Conservation (phyloP, 1,284 basidiomycete species). For the Puccinia triticina region DNA sequence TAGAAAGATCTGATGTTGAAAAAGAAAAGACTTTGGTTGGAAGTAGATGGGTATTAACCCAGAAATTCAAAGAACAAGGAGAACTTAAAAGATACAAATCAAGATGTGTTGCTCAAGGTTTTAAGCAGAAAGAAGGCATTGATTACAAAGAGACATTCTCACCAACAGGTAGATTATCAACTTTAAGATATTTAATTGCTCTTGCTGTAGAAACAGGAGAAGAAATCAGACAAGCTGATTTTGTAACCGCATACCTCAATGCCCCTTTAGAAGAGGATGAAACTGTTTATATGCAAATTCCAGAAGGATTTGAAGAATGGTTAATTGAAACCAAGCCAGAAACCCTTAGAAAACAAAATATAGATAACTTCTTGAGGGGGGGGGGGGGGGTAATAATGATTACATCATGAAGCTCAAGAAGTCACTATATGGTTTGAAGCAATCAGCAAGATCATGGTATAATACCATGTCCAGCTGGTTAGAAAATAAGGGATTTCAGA, state of each 20-base stretch:
- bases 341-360: constrained; percentile 8
- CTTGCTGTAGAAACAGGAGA: constrained; percentile 5
- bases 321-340: constrained; percentile 38
- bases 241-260: no score
- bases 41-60: constrained; percentile 13
- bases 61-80: constrained; percentile 21
- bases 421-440: constrained; percentile 48
- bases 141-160: constrained; percentile 40
- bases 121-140: constrained; percentile 34
- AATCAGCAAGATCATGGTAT: constrained; percentile 43
- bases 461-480: constrained; percentile 33
- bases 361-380: constrained; percentile 7
- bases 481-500: constrained; percentile 40
- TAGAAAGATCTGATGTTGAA: no score
- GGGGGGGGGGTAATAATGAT: constrained; percentile 30
- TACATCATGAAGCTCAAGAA: constrained; percentile 25
- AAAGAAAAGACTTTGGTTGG: no score
- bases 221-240: constrained; percentile 26
- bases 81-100: constrained; percentile 29
- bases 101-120: constrained; percentile 21
- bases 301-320: constrained; percentile 40
- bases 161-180: constrained; percentile 15
- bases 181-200: background rate
- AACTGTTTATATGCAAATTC: constrained; percentile 23
- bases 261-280: constrained; percentile 25